Evolutionary conservation across 2,329 filamentous ascomycete genomes (phyloP).

Genomic region (Dendryphion nanum): DNA sequence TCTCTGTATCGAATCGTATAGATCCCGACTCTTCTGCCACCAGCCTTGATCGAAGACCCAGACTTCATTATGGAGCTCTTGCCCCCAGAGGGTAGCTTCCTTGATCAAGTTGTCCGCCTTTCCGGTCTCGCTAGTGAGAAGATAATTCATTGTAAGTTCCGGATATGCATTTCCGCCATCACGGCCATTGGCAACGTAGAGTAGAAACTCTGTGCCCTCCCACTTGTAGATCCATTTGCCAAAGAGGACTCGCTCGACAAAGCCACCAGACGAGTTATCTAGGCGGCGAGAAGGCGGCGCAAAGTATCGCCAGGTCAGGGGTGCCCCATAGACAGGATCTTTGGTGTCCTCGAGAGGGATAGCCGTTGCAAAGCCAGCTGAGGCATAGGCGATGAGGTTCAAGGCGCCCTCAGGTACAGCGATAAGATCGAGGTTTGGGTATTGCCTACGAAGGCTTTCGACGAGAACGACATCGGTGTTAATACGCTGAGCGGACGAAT

Average conservation of each 20-base stretch:
- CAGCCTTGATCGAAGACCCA: slow-evolving; percentile 64
- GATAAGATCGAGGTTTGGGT: slow-evolving; percentile 45
- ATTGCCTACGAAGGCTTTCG: slow-evolving; percentile 46
- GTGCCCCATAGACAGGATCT: slow-evolving; percentile 31
- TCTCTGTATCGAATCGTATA: slow-evolving; percentile 52
- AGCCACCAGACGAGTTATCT: slow-evolving; percentile 32
- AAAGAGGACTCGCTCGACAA: slow-evolving; percentile 41
- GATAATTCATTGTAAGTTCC: slow-evolving; percentile 39
- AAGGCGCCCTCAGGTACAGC: slow-evolving; percentile 33
- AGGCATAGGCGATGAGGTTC: slow-evolving; percentile 44
- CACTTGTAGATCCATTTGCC: slow-evolving; percentile 48
- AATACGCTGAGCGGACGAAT: slow-evolving; percentile 43
- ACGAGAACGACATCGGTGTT: slow-evolving; percentile 46
- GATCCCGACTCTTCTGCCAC: slow-evolving; percentile 63
- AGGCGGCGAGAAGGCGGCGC: slow-evolving; percentile 40
- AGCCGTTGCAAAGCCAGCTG: slow-evolving; percentile 41
- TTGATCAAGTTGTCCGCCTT: slow-evolving; percentile 53
- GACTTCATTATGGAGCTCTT: slow-evolving; percentile 61
- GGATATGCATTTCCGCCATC: slow-evolving; percentile 39
- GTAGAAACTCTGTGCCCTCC: slow-evolving; percentile 43
- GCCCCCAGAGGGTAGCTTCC: slow-evolving; percentile 55
- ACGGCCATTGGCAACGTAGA: slow-evolving; percentile 43
- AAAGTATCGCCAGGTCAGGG: slow-evolving; percentile 39
- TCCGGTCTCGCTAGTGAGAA: slow-evolving; percentile 38
- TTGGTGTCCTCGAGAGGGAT: slow-evolving; percentile 43